A percentile compares a stretch with the other conserved stretches of the same genome.
phyloP scores from a whole-genome alignment of 192 early-diverging fungal genomes.

The Coemansia aciculifera region DNA sequence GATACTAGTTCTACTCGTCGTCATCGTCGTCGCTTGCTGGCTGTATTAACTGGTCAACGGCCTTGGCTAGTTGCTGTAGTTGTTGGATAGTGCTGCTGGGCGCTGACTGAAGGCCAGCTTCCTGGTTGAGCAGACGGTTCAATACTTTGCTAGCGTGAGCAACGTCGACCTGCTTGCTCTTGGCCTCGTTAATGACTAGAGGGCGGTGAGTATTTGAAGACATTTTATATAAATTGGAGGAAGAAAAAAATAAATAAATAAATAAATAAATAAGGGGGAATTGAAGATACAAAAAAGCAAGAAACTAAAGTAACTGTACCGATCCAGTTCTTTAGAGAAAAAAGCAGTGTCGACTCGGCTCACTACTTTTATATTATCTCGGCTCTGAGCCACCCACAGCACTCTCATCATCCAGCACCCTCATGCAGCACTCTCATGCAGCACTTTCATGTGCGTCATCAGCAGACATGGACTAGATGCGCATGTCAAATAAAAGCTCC shows the following conservation, averaged over 20 bases:
- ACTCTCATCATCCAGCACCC: no score
- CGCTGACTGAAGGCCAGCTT: slow-evolving; percentile 41
- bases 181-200: slow-evolving; percentile 33
- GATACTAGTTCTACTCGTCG: background rate
- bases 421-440: no score
- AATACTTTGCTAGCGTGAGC: slow-evolving; percentile 12
- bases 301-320: background rate
- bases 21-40: slow-evolving; percentile 5
- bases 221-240: background rate
- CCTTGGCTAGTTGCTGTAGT: slow-evolving; percentile 26
- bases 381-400: background rate
- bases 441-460: slow-evolving; percentile 6
- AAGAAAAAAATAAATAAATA: no score
- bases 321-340: background rate
- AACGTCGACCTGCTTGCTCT: slow-evolving; percentile 11
- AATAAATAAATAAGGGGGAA: background rate
- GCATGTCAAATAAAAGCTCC: background rate
- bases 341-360: background rate
- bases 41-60: slow-evolving; percentile 7
- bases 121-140: slow-evolving; percentile 25
- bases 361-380: background rate
- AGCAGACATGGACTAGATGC: background rate
- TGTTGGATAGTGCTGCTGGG: slow-evolving; percentile 35
- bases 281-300: background rate
- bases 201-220: slow-evolving; percentile 25